Evolutionary conservation across 805 yeast species (phyloP), one percentile per base, ranked within the genome.

Genomic region (Scheffersomyces lignosus): DNA sequence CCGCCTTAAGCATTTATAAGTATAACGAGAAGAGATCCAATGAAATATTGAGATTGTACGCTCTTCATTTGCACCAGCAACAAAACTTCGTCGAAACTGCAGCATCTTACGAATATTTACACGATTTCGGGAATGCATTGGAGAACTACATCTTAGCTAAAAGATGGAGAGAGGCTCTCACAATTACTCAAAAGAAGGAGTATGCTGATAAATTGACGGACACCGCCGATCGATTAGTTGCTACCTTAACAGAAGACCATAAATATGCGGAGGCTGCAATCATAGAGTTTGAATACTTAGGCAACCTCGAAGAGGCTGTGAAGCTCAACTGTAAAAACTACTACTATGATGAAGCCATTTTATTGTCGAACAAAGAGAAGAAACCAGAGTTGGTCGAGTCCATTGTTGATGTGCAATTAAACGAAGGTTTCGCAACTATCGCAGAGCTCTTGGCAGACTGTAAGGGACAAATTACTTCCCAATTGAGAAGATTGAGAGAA

Each of bases 361-460:
- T 91, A 38, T 51, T 84, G 16, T 81, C 87, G 4, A 54, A 64
- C 14, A 70, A 70, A 27, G 73, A 75, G 36, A 54, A 62, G 4
- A 54, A 53, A 33, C 34, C 51, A 1, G 80, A 77, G 10, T 57
- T 83, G 18, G 60, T 87, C 9, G 78, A 74, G 30, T 62, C 70
- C 4, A 64, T 83, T 10, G 75, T 89, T 33, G 96, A 87, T 47
- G 77, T 81, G 1, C 85, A 81, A 14, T 60, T 91, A 25, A 81
- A 85, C 33, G 98, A 91, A 58, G 93, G 95, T 1, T 93, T 89
- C 62, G 96, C 95, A 46, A 68, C 75, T 0, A 70, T 89, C 44
- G 91, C 95, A 4, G 98, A 93, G 61, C 69, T 93, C 22, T 60
- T 91, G 27, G 93, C 96, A n/a, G 99, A 93, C 58, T 93, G 97